Evolutionary conservation across 2,329 filamentous ascomycete genomes (phyloP), one percentile per base, ranked within the genome.

Genomic region (Calycina herbarum): DNA sequence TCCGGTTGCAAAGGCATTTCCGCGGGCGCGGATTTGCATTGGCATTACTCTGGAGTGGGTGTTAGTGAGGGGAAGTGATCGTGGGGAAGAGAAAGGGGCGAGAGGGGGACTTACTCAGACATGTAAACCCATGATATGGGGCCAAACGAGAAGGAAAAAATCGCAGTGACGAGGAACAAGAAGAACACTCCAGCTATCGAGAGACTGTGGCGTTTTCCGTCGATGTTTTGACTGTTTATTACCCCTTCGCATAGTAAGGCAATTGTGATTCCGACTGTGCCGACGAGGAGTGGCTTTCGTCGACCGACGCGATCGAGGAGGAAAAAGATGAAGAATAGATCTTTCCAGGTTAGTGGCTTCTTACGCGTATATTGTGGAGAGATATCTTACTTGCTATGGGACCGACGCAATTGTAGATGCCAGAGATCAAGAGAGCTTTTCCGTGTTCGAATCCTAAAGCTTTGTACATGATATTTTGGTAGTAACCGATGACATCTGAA

Each of bases 111-210:
- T 64, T 67, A 62, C 57, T 64, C 67, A 15, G 42, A 62, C 35
- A 69, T 69, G 57, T 67, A 69, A 6, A 68, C 67, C 45, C 88
- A 81, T 0, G 86, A 86, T 6, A 86, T 62, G 5, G 85, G 84
- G 1, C 86, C 83, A 77, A 86, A 88, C 0, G 84, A 86, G 56
- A 86, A 66, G 4, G 83, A 85, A 70, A 87, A 89, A 69, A 87
- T 82, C 15, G 83, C 80, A 27, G 84, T 84, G 61, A 87, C 85
- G 59, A 82, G 81, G 73, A 89, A 90, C n/a, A 90, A 76, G 77
- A 90, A 89, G 70, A 87, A 86, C 20, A 90, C 85, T 13, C 85
- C 87, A 0, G 81, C 85, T 48, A 87, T 85, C 57, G 86, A 86
- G 51, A 86, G 75, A 61, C 79, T 77, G 69, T 81, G 70, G 5